These are phyloP conservation scores for Hygrophorus russula DNA, from an alignment of 768 basidiomycete species.

Conservation along the genomic window DNA sequence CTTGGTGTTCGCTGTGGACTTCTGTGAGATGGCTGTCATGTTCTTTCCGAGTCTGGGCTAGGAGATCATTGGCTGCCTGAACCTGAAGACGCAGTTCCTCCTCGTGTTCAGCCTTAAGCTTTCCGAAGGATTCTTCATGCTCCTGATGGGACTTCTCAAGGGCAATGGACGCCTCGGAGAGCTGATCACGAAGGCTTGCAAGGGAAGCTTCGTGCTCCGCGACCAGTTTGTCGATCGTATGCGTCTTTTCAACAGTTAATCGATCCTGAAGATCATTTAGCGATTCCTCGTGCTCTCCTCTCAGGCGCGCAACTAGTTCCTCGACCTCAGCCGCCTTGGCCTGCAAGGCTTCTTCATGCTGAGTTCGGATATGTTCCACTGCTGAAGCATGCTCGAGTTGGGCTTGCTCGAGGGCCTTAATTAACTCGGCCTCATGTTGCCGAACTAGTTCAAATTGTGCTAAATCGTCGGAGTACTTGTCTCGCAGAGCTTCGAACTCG, in stretches of 20 bases:
- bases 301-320: conserved; percentile 33
- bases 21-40: conserved; percentile 43
- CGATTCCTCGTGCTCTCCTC: conserved; percentile 35
- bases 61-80: conserved; percentile 40
- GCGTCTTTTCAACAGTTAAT: conserved; percentile 35
- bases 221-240: conserved; percentile 32
- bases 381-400: conserved; percentile 38
- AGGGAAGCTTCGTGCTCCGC: conserved; percentile 35
- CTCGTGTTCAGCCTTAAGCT: conserved; percentile 42
- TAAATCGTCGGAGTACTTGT: conserved; percentile 45
- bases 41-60: conserved; percentile 38
- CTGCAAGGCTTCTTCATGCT: conserved; percentile 33
- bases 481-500: conserved; percentile 67
- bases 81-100: conserved; percentile 41
- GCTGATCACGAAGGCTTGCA: conserved; percentile 28
- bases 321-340: conserved; percentile 32
- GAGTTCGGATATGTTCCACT: conserved; percentile 37
- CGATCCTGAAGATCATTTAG: conserved; percentile 29
- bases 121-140: conserved; percentile 50
- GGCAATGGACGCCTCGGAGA: conserved; percentile 27
- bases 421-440: conserved; percentile 44
- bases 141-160: conserved; percentile 41
- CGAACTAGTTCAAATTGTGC: conserved; percentile 42
- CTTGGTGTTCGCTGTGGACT: conserved; percentile 41
- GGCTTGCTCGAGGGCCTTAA: conserved; percentile 35